Evolutionary conservation across 108 stramenopile species (phyloP).

Genomic region (Nitzschia sp.): DNA sequence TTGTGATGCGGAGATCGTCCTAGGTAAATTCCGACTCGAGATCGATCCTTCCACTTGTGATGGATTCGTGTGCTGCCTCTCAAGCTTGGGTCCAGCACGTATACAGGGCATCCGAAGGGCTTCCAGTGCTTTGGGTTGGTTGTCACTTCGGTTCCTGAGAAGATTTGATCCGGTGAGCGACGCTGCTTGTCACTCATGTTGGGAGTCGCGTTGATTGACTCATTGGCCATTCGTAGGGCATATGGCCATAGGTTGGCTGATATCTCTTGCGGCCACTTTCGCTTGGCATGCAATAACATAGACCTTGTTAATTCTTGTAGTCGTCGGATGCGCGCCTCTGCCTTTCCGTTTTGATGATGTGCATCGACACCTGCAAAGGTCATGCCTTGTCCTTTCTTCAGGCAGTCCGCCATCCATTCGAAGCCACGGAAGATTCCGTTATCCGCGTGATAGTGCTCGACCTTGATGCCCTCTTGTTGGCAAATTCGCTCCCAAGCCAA

Average conservation of each 20-base stretch:
- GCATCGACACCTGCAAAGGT: slow-evolving; percentile 47
- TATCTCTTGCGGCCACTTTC: slow-evolving; percentile 45
- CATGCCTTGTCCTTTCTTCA: slow-evolving; percentile 26
- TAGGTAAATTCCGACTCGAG: slow-evolving; percentile 43
- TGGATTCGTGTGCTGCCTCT: neutral
- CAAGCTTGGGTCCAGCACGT: slow-evolving; percentile 12
- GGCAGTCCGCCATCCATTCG: slow-evolving; percentile 17
- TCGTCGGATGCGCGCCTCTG: slow-evolving; percentile 39
- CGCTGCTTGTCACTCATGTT: neutral
- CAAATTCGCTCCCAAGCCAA: slow-evolving; percentile 36
- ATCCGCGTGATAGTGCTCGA: slow-evolving; percentile 46
- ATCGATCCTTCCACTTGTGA: slow-evolving; percentile 43
- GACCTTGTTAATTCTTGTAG: slow-evolving; percentile 43
- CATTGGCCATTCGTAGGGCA: slow-evolving; percentile 5
- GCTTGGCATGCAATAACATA: slow-evolving; percentile 47
- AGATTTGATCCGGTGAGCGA: slow-evolving; percentile 12
- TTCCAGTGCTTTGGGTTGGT: slow-evolving; percentile 23
- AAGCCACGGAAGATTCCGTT: slow-evolving; percentile 14
- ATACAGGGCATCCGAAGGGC: slow-evolving; percentile 35
- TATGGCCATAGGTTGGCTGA: slow-evolving; percentile 49
- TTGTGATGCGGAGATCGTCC: slow-evolving; percentile 35
- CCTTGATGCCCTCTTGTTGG: neutral
- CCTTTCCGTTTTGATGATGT: slow-evolving; percentile 57
- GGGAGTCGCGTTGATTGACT: neutral
- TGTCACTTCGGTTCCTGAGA: slow-evolving; percentile 12